Base-by-base conservation (phyloP, 768 basidiomycete species). In the Boletus reticulatus region DNA sequence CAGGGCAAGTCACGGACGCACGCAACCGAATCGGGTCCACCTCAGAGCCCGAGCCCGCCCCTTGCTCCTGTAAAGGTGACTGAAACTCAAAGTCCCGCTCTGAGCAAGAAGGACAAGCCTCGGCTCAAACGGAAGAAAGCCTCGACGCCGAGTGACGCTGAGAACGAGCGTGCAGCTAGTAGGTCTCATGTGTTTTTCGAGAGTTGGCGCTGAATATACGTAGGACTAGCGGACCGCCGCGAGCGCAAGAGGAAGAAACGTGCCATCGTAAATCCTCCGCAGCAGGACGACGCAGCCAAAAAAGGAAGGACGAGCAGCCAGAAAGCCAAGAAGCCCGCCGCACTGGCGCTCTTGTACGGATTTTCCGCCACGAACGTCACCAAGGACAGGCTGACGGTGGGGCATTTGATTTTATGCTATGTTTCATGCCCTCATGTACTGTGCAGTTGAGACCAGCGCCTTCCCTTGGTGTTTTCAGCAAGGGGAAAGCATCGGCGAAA, bases 201-300 rank as follows among this genome's bases (percentile, higher is more conserved):
- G 22, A 57, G 32, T 34, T 37, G 29, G 27, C 4, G 50, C 20
- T 4, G 32, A 22, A 42, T 14, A 24, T 24, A 12, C 20, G 22
- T 41, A 92, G 89, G 88, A 52, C 70, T 88, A 13, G 73, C 77
- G 12, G 85, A 86, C 58, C 80, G 89, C 27, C 80, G 85, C 14
- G 82, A 88, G 57, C 77, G 83, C 43, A 85, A 85, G 67, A 80
- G 81, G 50, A 70, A 71, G 22, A 88, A 83, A 63, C 79, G 79
- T 20, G 78, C 76, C 3, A 83, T 87, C 37, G 75, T 84, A 37
- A 66, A 75, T 38, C 55, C 63, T 29, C 43, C 54, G 20, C 57
- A 54, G 47, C 56, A 54, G 49, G 56, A 53, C 39, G 50, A 46
- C 37, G 37, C 39, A 20, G 42, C 20, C 52, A 53, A 55, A 44